Conservation (phyloP, 371 early-diverging fungal genomes). For the Mortierella sp. region DNA sequence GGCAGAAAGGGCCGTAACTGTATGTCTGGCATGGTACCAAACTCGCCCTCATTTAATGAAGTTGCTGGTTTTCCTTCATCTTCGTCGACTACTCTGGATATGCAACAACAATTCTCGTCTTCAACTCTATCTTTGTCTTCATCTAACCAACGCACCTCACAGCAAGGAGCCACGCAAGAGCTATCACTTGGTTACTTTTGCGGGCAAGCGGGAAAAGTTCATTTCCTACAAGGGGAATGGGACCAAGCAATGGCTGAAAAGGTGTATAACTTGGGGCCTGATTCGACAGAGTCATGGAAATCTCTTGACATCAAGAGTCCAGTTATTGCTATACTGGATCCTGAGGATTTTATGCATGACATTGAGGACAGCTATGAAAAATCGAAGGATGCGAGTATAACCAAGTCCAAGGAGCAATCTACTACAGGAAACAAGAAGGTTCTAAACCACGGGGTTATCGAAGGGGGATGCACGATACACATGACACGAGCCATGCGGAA, state of each 20-base stretch:
- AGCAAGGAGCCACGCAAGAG: slow-evolving; percentile 16
- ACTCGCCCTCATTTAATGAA: slow-evolving; percentile 24
- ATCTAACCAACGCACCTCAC: background rate
- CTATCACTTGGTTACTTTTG: slow-evolving; percentile 54
- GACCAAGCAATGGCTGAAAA: slow-evolving; percentile 53
- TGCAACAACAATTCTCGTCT: slow-evolving; percentile 9
- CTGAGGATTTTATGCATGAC: slow-evolving; percentile 45
- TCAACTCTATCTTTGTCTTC: slow-evolving; percentile 23
- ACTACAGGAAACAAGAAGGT: slow-evolving; percentile 2
- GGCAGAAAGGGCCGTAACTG: slow-evolving; percentile 50
- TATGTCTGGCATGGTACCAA: slow-evolving; percentile 16
- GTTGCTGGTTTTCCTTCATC: background rate
- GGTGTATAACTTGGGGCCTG: slow-evolving; percentile 57
- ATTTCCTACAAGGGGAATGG: slow-evolving; percentile 59
- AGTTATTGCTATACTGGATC: slow-evolving; percentile 49
- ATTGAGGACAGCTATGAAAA: slow-evolving; percentile 10
- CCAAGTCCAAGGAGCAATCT: background rate
- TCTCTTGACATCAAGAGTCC: slow-evolving; percentile 47
- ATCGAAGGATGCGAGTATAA: background rate
- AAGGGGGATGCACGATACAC: slow-evolving; percentile 59
- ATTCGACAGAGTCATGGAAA: slow-evolving; percentile 53
- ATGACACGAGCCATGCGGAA: slow-evolving; percentile 54
- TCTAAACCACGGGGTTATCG: slow-evolving; percentile 38
- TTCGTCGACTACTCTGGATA: slow-evolving; percentile 10
- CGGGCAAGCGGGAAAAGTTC: slow-evolving; percentile 56